Evolutionary conservation across 805 yeast species (phyloP).

Genomic region (Starmerella davenportii): DNA sequence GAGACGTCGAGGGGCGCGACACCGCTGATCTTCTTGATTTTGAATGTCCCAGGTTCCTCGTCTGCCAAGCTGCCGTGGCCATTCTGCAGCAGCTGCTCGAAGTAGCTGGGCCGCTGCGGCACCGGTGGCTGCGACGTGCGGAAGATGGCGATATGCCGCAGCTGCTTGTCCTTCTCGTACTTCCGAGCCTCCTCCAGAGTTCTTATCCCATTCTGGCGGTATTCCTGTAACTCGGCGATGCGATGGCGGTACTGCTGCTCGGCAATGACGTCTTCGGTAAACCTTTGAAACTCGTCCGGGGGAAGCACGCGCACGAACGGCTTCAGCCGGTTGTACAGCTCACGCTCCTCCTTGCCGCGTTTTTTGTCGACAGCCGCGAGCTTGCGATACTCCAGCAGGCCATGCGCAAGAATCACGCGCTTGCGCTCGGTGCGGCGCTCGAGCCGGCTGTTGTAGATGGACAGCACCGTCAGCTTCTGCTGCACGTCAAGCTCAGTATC

Average conservation of each 20-base stretch:
- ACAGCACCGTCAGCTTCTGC: conserved; percentile 68
- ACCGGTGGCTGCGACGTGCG: conserved; percentile 13
- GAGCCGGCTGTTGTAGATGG: conserved; percentile 74
- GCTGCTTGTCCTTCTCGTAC: conserved; percentile 74
- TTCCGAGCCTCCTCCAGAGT: conserved; percentile 64
- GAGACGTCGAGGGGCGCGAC: conserved; percentile 25
- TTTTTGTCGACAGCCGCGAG: conserved; percentile 69
- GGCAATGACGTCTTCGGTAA: conserved; percentile 51
- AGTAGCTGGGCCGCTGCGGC: conserved; percentile 11
- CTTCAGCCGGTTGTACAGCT: conserved; percentile 53
- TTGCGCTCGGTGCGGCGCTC: conserved; percentile 88
- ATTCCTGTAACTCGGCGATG: conserved; percentile 79
- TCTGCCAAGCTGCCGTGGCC: conserved; percentile 6
- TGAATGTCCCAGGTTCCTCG: conserved; percentile 12
- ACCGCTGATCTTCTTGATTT: conserved; percentile 19
- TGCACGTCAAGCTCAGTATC: conserved; percentile 80
- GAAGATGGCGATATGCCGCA: conserved; percentile 35
- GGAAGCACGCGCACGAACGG: conserved; percentile 69
- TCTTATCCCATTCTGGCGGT: conserved; percentile 80
- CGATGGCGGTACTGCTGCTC: conserved; percentile 66
- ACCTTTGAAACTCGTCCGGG: conserved; percentile 59
- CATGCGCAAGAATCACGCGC: conserved; percentile 57
- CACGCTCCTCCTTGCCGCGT: conserved; percentile 78
- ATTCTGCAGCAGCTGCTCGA: conserved; percentile 9
- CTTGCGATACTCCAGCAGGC: conserved; percentile 66